phyloP scores from a whole-genome alignment of 305 asterid genomes.

The Fraxinus albicans region DNA sequence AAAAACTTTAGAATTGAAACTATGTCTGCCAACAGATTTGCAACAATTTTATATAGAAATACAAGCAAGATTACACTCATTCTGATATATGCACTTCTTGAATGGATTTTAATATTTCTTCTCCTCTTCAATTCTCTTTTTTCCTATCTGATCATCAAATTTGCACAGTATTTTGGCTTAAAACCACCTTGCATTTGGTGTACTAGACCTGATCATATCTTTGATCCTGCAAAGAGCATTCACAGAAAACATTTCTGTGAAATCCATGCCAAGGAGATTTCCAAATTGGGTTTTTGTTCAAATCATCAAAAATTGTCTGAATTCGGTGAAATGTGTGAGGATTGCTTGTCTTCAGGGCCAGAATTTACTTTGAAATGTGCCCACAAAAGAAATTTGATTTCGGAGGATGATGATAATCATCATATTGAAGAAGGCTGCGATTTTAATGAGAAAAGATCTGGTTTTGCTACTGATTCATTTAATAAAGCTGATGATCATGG shows the following conservation, averaged over 20 bases:
- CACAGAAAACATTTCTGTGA: conserved; percentile 77
- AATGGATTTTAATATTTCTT: conserved; percentile 73
- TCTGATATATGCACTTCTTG: conserved; percentile 77
- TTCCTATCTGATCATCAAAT: conserved; percentile 75
- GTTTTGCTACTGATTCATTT: conserved; percentile 26
- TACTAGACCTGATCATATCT: conserved; percentile 61
- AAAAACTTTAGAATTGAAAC: conserved; percentile 9
- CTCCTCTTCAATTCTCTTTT: conserved; percentile 78
- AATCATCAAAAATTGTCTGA: conserved; percentile 65
- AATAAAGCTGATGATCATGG: conserved; percentile 40
- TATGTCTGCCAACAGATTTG: conserved; percentile 90
- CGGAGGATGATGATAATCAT: conserved; percentile 32
- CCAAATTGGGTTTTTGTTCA: conserved; percentile 64
- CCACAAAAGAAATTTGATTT: conserved; percentile 39
- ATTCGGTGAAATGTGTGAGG: conserved; percentile 67
- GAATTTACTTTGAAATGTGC: conserved; percentile 56
- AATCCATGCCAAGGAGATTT: conserved; percentile 66
- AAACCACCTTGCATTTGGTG: conserved; percentile 91
- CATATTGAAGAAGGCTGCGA: not conserved
- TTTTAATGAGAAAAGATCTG: conserved; percentile 20
- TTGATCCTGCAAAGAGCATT: conserved; percentile 48
- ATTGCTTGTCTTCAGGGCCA: conserved; percentile 62
- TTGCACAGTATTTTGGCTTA: conserved; percentile 68
- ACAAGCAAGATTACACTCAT: conserved; percentile 70
- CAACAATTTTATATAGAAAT: conserved; percentile 73